Evolutionary conservation across 2,329 filamentous ascomycete species (phyloP).

Genomic region (Aspergillus neoniger): DNA sequence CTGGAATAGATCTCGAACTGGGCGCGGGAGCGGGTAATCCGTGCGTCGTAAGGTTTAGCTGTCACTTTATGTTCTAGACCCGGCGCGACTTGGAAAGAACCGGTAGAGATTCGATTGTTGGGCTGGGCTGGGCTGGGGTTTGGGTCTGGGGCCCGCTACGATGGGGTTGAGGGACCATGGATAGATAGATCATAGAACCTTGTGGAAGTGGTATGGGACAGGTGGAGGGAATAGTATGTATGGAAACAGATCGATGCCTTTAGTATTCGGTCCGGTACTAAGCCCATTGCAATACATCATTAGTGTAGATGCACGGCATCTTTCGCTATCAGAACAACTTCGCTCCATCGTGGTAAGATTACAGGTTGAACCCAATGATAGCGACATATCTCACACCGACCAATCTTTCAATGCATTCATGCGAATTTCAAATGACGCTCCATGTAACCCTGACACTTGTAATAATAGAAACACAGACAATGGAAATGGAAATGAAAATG

Average conservation of each 20-base stretch:
- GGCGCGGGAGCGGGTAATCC: background rate
- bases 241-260: background rate
- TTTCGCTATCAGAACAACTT: slow-evolving; percentile 3
- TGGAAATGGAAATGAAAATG: background rate
- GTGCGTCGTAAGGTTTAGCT: background rate
- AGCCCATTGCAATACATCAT: background rate
- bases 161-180: no score
- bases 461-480: slow-evolving; percentile 4
- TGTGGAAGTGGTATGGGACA: no score
- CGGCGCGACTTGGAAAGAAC: background rate
- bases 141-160: no score
- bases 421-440: slow-evolving; percentile 5
- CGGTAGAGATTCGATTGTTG: background rate
- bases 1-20: background rate
- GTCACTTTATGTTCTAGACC: background rate
- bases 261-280: background rate
- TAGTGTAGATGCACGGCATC: background rate
- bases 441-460: slow-evolving; percentile 10
- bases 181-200: no score
- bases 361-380: slow-evolving; percentile 8
- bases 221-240: background rate
- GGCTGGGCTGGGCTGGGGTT: no score
- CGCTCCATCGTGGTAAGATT: slow-evolving; percentile 11
- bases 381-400: background rate
- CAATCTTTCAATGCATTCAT: slow-evolving; percentile 13